These are phyloP conservation scores for Mrakia blollopis DNA, from an alignment of 768 basidiomycete genomes.

Conservation along the genomic window DNA sequence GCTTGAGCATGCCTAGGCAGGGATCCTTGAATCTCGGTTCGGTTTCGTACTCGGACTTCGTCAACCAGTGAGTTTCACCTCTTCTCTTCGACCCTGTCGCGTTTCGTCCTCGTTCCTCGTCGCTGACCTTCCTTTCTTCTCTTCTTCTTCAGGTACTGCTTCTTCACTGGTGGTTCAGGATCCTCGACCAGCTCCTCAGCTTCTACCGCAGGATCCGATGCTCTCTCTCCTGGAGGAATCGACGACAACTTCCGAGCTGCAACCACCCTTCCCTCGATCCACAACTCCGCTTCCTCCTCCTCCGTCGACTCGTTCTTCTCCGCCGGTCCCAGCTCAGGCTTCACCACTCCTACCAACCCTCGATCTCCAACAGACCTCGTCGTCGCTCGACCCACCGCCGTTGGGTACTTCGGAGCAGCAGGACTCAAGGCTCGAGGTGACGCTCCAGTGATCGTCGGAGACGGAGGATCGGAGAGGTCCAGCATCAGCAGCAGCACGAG, in stretches of 20 bases:
- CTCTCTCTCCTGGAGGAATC: background rate
- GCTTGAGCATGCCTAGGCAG: slow-evolving; percentile 7
- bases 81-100: background rate
- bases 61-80: slow-evolving; percentile 19
- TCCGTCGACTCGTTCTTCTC: slow-evolving; percentile 20
- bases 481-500: background rate
- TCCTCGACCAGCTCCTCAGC: background rate
- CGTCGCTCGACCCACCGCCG: background rate
- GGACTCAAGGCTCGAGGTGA: background rate
- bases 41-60: slow-evolving; percentile 28
- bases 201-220: background rate
- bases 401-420: background rate
- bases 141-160: slow-evolving; percentile 20
- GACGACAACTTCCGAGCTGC: slow-evolving; percentile 4
- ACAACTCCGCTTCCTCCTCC: background rate
- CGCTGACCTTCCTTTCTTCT: background rate
- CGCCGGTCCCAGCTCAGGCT: slow-evolving; percentile 14
- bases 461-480: slow-evolving; percentile 1
- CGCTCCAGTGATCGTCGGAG: background rate
- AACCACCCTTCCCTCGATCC: background rate
- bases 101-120: background rate
- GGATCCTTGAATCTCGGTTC: background rate
- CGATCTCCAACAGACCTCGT: background rate
- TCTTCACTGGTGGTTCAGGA: slow-evolving; percentile 14
- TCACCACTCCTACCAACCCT: slow-evolving; percentile 25